Evolutionary conservation across 1,139 yeast genomes (phyloP), one percentile per base, ranked within the genome.

Genomic region (Magnusiomyces clavatus): DNA sequence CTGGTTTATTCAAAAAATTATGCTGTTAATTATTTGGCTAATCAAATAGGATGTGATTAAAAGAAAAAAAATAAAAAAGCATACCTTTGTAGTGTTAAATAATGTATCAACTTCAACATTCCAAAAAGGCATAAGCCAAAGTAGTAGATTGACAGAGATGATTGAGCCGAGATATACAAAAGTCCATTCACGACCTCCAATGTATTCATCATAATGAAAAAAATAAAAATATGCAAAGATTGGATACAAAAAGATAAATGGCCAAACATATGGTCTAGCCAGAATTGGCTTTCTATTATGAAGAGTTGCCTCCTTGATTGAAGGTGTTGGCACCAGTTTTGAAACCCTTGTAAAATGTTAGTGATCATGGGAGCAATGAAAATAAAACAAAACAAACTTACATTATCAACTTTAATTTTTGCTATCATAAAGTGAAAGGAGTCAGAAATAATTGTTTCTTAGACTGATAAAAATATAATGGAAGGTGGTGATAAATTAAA

Each of bases 71-170:
- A n/a, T n/a, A n/a, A n/a, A n/a, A n/a, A 42, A 5, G 29, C 46
- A 46, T 38, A 57, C 83, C 47, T 65, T 61, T 38, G 67, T 58
- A 63, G 85, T 87, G 64, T 88, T 86, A 71, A 92, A 89, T n/a
- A 68, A 68, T 39, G 87, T 78, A 57, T 81, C 78, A 56, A 92
- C 71, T 52, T 80, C 77, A 54, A 89, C 78, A 65, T 83, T 88
- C 99, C 99, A 92, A 64, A 86, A 86, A n/a, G 98, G 97, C 81
- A 89, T 80, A 67, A 92, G 78, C 84, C 92, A 79, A 54, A 92
- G 72, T 66, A 92, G 73, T 54, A 83, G 72, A 65, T 92, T 94
- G 53, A 85, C 57, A 6, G 96, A 81, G 36, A 84, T 69, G 52
- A 90, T 76, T 8, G 88, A 69, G 54, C 95, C 85, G 46, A 88